These are phyloP conservation scores for Penicillium bovifimosum DNA, from an alignment of 495 filamentous ascomycete genomes.

Conservation along the genomic window DNA sequence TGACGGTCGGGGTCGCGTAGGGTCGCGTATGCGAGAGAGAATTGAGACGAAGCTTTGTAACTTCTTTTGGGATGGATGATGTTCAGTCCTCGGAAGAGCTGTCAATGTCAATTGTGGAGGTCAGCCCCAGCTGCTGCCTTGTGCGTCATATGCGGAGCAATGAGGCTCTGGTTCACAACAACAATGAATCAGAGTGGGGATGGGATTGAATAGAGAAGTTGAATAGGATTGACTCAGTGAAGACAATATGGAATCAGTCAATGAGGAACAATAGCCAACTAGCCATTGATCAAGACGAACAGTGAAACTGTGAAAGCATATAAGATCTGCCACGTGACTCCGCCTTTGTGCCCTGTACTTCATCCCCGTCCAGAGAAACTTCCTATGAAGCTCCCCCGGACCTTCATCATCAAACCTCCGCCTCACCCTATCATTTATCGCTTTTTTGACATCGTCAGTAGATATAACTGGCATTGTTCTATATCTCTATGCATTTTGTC, in stretches of 20 bases:
- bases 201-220: neutral
- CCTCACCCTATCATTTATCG: conserved; percentile 34
- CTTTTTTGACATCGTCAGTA: conserved; percentile 26
- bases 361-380: conserved; percentile 42
- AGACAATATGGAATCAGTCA: neutral
- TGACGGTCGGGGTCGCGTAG: conserved; percentile 35
- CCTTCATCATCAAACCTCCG: conserved; percentile 38
- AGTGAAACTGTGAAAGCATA: conserved; percentile 6
- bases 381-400: conserved; percentile 26
- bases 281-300: neutral
- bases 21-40: neutral
- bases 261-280: conserved; percentile 1
- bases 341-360: conserved; percentile 34
- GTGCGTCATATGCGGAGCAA: conserved; percentile 30
- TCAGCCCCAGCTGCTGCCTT: conserved; percentile 18
- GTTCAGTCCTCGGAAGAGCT: neutral
- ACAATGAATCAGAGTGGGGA: neutral
- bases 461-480: conserved; percentile 11
- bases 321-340: conserved; percentile 32
- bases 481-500: conserved; percentile 36
- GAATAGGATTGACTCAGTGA: neutral
- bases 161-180: neutral
- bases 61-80: neutral
- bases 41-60: neutral
- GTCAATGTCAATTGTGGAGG: conserved; percentile 17